Conservation (phyloP, 495 filamentous ascomycete genomes). For the Penicillium fimorum region DNA sequence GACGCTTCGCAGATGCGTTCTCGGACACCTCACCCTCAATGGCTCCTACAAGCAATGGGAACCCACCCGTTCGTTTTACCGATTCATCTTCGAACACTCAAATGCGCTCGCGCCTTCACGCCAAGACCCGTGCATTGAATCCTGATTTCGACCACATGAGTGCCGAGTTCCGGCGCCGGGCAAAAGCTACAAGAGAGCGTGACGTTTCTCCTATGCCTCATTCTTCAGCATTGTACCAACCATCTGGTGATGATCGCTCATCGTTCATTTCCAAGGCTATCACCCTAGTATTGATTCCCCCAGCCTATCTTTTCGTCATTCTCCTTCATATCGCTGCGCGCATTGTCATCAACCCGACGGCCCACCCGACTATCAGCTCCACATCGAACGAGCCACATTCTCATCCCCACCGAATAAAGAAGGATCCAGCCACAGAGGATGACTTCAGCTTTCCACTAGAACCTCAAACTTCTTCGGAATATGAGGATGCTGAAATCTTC, state of each 20-base stretch:
- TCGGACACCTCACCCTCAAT: background rate
- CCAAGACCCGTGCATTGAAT: constrained; percentile 25
- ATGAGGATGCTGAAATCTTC: constrained; percentile 22
- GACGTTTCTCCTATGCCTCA: constrained; percentile 70
- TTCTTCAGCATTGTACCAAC: constrained; percentile 61
- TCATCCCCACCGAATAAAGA: background rate
- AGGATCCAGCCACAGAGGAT: constrained; percentile 26
- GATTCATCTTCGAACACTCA: constrained; percentile 4
- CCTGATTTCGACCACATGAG: constrained; percentile 49
- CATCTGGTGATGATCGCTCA: constrained; percentile 57
- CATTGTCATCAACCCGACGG: constrained; percentile 56
- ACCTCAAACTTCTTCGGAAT: constrained; percentile 34
- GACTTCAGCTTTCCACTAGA: constrained; percentile 45
- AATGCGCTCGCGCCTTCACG: background rate
- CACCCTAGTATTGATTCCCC: constrained; percentile 71
- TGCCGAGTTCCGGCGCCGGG: constrained; percentile 52
- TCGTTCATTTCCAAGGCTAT: constrained; percentile 72
- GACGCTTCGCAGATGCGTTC: background rate
- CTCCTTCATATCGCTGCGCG: constrained; percentile 77
- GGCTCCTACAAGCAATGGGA: background rate
- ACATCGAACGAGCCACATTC: constrained; percentile 16
- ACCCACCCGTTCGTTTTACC: constrained; percentile 6
- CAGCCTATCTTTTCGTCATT: constrained; percentile 68
- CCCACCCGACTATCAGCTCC: constrained; percentile 24
- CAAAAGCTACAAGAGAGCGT: constrained; percentile 53